A percentile compares a stretch with the other conserved stretches of the same genome.
Evolutionary conservation across 306 rosid genomes (phyloP).

Genomic region (Cyamopsis tetragonoloba): DNA sequence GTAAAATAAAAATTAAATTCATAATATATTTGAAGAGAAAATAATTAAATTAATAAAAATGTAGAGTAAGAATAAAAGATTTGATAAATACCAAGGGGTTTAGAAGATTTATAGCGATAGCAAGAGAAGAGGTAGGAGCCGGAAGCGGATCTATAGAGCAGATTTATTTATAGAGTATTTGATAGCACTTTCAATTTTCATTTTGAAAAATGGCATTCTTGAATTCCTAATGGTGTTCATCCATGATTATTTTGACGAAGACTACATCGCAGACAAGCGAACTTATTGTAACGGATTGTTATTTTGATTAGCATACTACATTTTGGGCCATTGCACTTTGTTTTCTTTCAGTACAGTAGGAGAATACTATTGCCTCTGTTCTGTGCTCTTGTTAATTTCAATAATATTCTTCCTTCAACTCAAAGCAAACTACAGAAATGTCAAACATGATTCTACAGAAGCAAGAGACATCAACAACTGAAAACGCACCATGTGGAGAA

Average conservation of each 20-base stretch:
- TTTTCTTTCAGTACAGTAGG: neutral
- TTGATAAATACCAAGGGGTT: neutral
- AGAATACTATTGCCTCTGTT: neutral
- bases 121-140: neutral
- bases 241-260: neutral
- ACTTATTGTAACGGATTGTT: neutral
- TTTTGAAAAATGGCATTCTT: neutral
- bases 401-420: neutral
- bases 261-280: neutral
- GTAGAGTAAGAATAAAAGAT: too few species aligned
- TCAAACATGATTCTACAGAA: neutral
- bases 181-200: too few species aligned
- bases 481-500: slow-evolving; percentile 79
- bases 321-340: neutral
- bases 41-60: neutral
- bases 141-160: too few species aligned
- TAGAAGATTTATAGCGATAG: neutral
- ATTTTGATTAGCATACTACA: neutral
- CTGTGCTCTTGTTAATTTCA: neutral
- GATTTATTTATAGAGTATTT: too few species aligned
- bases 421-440: neutral
- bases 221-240: neutral
- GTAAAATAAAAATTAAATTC: too few species aligned
- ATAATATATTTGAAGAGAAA: neutral
- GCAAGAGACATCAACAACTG: neutral